A percentile compares a stretch with the other conserved stretches of the same genome.
phyloP scores from a whole-genome alignment of 2,329 filamentous ascomycete genomes.

The Chrysosporium queenslandicum region DNA sequence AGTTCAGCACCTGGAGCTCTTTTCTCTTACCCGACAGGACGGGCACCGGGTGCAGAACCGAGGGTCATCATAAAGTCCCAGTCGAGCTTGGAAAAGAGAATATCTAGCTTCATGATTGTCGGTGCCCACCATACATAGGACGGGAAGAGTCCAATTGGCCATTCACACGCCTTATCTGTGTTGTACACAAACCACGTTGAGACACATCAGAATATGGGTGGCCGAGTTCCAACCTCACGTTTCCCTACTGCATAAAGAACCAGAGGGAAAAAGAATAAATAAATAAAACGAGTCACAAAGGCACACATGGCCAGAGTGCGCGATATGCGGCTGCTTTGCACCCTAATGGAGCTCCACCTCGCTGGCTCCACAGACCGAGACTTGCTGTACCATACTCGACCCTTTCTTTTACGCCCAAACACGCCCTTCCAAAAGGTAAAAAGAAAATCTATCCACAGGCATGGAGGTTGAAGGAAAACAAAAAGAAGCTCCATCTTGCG shows the following conservation, averaged over 20 bases:
- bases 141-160: too few species aligned
- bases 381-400: too few species aligned
- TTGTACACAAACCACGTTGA: neutral
- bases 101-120: too few species aligned
- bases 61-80: neutral
- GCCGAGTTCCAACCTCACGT: neutral
- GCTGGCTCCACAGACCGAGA: too few species aligned
- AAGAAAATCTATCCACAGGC: neutral
- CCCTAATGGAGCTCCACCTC: too few species aligned
- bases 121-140: too few species aligned
- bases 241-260: too few species aligned
- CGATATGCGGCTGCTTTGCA: neutral
- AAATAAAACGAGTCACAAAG: neutral
- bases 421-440: conserved; percentile 1
- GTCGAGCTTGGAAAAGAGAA: too few species aligned
- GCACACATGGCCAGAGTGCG: conserved; percentile 2
- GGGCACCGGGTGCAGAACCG: neutral
- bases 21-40: conserved; percentile 1
- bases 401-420: too few species aligned
- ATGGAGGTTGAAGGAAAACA: too few species aligned
- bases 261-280: neutral
- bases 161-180: neutral
- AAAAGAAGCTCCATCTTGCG: neutral
- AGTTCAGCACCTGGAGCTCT: too few species aligned
- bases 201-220: neutral